These are phyloP conservation scores for Hansfordia pulvinata DNA, from an alignment of 2,329 filamentous ascomycete genomes.

Conservation along the genomic window DNA sequence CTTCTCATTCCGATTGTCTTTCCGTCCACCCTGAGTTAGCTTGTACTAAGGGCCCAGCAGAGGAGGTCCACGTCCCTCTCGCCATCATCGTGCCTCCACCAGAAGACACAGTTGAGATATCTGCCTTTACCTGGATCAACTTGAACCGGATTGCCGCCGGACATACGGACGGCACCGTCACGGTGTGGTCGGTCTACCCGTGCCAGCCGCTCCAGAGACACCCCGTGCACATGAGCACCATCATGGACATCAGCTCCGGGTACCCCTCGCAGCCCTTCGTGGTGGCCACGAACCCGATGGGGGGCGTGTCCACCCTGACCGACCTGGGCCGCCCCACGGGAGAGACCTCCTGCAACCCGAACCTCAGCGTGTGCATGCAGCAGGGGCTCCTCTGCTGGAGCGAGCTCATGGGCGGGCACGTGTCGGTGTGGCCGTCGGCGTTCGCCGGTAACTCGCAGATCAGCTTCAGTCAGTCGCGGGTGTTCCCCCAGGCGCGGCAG, in stretches of 20 bases:
- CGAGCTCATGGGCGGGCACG: conserved; percentile 41
- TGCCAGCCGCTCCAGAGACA: conserved; percentile 33
- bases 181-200: conserved; percentile 41
- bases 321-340: conserved; percentile 37
- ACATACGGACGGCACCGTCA: conserved; percentile 41
- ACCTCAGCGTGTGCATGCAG: conserved; percentile 35
- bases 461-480: conserved; percentile 36
- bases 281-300: conserved; percentile 39
- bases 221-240: conserved; percentile 35
- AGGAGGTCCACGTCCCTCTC: conserved; percentile 28
- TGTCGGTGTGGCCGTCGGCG: conserved; percentile 35
- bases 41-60: conserved; percentile 19
- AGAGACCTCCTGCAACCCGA: conserved; percentile 39
- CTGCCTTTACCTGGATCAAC: conserved; percentile 39
- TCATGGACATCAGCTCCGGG: conserved; percentile 40
- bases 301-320: conserved; percentile 36
- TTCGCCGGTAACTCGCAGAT: conserved; percentile 37
- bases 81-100: conserved; percentile 27
- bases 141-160: conserved; percentile 40
- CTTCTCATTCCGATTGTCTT: neutral
- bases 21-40: conserved; percentile 1
- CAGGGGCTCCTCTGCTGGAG: conserved; percentile 39
- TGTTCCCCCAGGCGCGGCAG: conserved; percentile 37
- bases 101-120: conserved; percentile 34
- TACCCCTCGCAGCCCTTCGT: conserved; percentile 43